Base-by-base conservation (phyloP, 257 asterid genomes). In the Ballota nigra region DNA sequence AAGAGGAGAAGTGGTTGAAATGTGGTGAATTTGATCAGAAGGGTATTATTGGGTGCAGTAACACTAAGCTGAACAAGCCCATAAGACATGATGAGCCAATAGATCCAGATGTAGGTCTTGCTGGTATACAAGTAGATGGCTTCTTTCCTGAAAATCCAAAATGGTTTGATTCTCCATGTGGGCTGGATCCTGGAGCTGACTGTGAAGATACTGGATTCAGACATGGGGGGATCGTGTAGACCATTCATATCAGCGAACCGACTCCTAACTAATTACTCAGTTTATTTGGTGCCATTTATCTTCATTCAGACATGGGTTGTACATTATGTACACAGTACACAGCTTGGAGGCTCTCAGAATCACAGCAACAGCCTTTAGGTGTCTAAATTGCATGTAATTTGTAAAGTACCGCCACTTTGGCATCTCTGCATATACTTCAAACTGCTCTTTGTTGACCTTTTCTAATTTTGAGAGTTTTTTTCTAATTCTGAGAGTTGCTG, bases 121-220 rank as follows among this genome's bases (percentile, higher is more conserved):
- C 79, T 43, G 87, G 92, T 78, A 79, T 90, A 76, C 96, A 82
- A 78, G 97, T 88, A 18, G 97, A 94, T 63, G 84, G 85, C 72
- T 91, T 94, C 85, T 94, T 88, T 61, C 88, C 87, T 5, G 97
- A 91, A 80, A 89, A 89, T 78, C 96, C 96, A 26, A 94, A 94
- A 84, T 94, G 99, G 99, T 94, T 86, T 8, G 40, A 34, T 34
- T 34, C 40, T 34, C 40, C 40, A 34, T 34, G 40, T 34, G 40
- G 40, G 2, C 40, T 34, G 10, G 40, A 34, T 34, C 40, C 40
- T 34, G 40, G 40, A 34, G 40, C 40, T 34, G 99, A 92, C 75
- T 86, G 96, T 70, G 85, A 92, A 33, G 92, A 85, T 62, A 83
- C 88, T 57, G 97, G 87, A 68, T 89, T 89, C 86, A 83, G 88